Conservation (phyloP, 2,329 filamentous ascomycete genomes). For the Colletotrichum abscissum region DNA sequence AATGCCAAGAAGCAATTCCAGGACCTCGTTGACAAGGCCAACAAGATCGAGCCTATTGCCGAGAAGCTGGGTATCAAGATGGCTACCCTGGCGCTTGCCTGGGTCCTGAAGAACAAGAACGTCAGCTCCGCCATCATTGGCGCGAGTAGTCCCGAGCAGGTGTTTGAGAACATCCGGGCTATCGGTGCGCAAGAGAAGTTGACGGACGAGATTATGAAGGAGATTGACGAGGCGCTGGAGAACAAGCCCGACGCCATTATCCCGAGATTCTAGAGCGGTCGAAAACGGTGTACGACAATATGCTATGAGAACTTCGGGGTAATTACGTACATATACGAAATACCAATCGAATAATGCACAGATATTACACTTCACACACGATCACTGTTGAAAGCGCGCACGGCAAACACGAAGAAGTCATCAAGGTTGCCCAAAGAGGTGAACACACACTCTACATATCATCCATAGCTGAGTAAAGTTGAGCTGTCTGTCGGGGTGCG, state of each 20-base stretch:
- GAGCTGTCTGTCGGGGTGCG: too few relatives aligned
- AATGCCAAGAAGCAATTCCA: constrained; percentile 66
- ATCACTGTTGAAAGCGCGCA: background rate
- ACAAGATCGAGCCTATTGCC: constrained; percentile 70
- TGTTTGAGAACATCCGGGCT: constrained; percentile 69
- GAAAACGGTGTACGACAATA: background rate
- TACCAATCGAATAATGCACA: background rate
- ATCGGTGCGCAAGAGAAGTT: constrained; percentile 64
- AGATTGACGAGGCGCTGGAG: constrained; percentile 69
- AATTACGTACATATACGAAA: background rate
- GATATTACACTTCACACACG: too few relatives aligned
- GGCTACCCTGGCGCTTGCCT: constrained; percentile 68
- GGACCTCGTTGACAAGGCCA: constrained; percentile 68
- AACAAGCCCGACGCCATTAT: constrained; percentile 65
- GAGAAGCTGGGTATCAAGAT: constrained; percentile 70
- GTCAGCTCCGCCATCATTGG: constrained; percentile 72
- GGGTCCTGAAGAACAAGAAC: constrained; percentile 71
- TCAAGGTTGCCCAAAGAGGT: too few relatives aligned
- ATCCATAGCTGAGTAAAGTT: too few relatives aligned
- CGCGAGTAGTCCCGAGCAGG: constrained; percentile 67
- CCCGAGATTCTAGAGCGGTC: constrained; percentile 43
- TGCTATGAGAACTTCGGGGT: background rate
- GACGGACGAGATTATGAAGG: constrained; percentile 67
- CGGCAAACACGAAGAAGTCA: too few relatives aligned
- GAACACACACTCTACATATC: too few relatives aligned